phyloP scores from a whole-genome alignment of 139 green algal genomes.

The Spirogloea muscicola region DNA sequence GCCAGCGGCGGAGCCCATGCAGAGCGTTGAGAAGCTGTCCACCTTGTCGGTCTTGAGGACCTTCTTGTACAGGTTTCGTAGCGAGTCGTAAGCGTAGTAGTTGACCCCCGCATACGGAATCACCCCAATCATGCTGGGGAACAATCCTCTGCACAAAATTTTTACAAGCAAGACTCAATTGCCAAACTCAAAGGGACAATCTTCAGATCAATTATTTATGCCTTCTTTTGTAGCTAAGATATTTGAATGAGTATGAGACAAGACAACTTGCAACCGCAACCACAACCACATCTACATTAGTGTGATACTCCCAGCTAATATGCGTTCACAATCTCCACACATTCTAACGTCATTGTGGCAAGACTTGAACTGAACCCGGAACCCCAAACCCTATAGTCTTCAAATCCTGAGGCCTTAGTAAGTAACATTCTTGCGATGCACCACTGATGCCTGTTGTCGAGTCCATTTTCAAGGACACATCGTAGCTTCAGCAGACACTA shows the following conservation, averaged over 20 bases:
- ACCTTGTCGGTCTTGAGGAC: constrained; percentile 7
- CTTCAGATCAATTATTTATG: background rate
- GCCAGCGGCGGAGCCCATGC: constrained; percentile 6
- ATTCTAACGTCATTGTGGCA: no score
- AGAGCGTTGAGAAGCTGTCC: background rate
- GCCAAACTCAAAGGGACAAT: background rate
- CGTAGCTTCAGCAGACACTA: no score
- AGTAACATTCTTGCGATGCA: no score
- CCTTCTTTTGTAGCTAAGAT: background rate
- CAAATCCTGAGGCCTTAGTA: no score
- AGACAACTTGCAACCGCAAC: background rate
- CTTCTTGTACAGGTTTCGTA: constrained; percentile 9
- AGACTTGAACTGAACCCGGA: no score
- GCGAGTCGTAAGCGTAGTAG: constrained; percentile 30
- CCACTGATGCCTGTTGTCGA: no score
- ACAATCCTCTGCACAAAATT: constrained; percentile 7
- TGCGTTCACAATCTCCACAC: constrained; percentile 13
- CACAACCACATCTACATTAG: background rate
- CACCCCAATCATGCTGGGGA: constrained; percentile 4
- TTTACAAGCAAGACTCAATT: background rate
- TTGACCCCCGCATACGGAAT: constrained; percentile 28
- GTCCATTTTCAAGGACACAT: no score
- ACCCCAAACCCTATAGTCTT: no score
- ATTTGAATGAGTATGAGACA: background rate
- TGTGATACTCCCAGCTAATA: background rate